These are phyloP conservation scores for Rachicladosporium sp. DNA, from an alignment of 2,329 filamentous ascomycete species.

Conservation along the genomic window DNA sequence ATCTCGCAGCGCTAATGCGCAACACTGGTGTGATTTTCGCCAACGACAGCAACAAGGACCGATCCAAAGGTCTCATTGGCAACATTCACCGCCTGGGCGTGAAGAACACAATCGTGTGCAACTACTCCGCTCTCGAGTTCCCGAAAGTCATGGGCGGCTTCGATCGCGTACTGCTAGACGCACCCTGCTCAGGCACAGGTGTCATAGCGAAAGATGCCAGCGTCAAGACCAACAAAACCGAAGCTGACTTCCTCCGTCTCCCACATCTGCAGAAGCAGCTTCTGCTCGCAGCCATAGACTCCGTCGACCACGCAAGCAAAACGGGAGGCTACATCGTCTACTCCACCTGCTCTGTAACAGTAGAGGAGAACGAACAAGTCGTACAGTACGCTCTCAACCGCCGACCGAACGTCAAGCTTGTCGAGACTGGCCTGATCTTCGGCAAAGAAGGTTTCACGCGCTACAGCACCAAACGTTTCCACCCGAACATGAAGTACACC, in stretches of 20 bases:
- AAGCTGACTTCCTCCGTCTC: constrained; percentile 84
- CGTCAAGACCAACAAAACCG: constrained; percentile 97
- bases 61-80: constrained; percentile 93
- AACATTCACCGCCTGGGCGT: constrained; percentile 92
- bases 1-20: constrained; percentile 93
- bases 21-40: constrained; percentile 93
- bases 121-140: constrained; percentile 89
- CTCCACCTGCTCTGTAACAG: constrained; percentile 87
- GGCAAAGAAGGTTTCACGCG: constrained; percentile 85
- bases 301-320: constrained; percentile 79
- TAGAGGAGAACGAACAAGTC: constrained; percentile 88
- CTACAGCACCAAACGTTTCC: constrained; percentile 85
- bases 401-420: constrained; percentile 30
- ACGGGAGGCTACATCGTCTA: constrained; percentile 94
- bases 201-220: constrained; percentile 95
- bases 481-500: constrained; percentile 69
- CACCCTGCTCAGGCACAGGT: constrained; percentile 89
- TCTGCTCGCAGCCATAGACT: constrained; percentile 84
- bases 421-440: neutral
- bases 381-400: constrained; percentile 88
- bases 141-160: constrained; percentile 92
- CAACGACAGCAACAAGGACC: constrained; percentile 88
- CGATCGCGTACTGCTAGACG: constrained; percentile 85
- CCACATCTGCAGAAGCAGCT: constrained; percentile 94
- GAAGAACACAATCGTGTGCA: constrained; percentile 92